phyloP scores from a whole-genome alignment of 2,329 filamentous ascomycete genomes.

The Aspergillus flavus region DNA sequence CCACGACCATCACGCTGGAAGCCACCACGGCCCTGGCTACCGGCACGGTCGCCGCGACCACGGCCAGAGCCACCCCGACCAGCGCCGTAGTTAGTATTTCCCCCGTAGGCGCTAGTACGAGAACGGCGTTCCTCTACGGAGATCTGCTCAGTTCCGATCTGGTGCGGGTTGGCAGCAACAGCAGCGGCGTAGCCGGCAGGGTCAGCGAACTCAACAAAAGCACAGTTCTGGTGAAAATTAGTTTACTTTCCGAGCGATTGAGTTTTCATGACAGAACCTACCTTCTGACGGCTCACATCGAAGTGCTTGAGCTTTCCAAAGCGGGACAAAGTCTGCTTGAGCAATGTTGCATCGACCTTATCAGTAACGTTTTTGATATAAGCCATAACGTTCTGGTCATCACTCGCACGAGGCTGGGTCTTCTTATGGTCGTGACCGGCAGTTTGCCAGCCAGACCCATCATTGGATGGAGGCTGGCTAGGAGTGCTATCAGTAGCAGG shows the following conservation, averaged over 20 bases:
- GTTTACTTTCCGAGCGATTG: neutral
- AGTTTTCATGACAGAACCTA: slow-evolving; percentile 45
- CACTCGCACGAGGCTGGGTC: slow-evolving; percentile 71
- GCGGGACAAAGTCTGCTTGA: slow-evolving; percentile 70
- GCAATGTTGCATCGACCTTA: slow-evolving; percentile 74
- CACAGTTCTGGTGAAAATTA: slow-evolving; percentile 73
- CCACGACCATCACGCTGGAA: slow-evolving; percentile 72
- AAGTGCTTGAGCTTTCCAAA: slow-evolving; percentile 68
- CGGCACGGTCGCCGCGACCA: slow-evolving; percentile 68
- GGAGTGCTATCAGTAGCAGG: slow-evolving; percentile 57
- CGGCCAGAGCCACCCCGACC: slow-evolving; percentile 66
- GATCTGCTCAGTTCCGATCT: slow-evolving; percentile 79
- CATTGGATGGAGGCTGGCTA: slow-evolving; percentile 78
- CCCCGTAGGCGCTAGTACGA: slow-evolving; percentile 70
- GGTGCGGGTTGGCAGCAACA: slow-evolving; percentile 80
- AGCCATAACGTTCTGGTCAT: slow-evolving; percentile 76
- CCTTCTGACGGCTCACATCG: slow-evolving; percentile 72
- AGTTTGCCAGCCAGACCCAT: slow-evolving; percentile 80
- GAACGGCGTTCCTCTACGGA: slow-evolving; percentile 86
- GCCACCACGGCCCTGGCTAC: slow-evolving; percentile 66
- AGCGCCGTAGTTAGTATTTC: slow-evolving; percentile 63
- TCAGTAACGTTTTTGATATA: slow-evolving; percentile 97
- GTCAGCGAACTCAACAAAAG: slow-evolving; percentile 91
- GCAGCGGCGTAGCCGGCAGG: slow-evolving; percentile 81
- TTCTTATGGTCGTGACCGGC: slow-evolving; percentile 77